A percentile compares a stretch with the other conserved stretches of the same genome.
Evolutionary conservation across 2,329 filamentous ascomycete species (phyloP).

Genomic region (Phyllosticta citribraziliensis): DNA sequence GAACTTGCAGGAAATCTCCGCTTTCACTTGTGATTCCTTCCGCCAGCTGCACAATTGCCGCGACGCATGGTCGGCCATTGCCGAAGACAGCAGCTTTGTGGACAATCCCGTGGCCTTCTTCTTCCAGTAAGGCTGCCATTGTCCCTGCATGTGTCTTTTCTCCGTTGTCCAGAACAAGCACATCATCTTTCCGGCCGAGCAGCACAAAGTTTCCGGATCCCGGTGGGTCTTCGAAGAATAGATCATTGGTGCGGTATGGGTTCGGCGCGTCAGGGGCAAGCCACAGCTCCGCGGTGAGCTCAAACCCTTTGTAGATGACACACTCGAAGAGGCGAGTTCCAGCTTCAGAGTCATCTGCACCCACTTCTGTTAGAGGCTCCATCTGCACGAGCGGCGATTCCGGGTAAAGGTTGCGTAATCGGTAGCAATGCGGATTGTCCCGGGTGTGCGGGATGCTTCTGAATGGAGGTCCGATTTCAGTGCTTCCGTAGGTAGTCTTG

Average conservation of each 20-base stretch:
- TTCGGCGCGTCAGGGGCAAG: conserved; percentile 14
- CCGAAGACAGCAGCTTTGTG: conserved; percentile 9
- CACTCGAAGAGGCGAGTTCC: conserved; percentile 22
- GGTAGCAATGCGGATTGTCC: conserved; percentile 19
- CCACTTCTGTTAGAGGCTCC: conserved; percentile 14
- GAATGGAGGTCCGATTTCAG: conserved; percentile 24
- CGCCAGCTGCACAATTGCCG: conserved; percentile 19
- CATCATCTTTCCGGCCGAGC: conserved; percentile 23
- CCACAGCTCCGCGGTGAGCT: conserved; percentile 25
- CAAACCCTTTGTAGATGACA: conserved; percentile 22
- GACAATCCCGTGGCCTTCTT: conserved; percentile 15
- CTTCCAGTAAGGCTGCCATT: conserved; percentile 19
- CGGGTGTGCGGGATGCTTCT: conserved; percentile 20
- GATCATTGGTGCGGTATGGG: conserved; percentile 22
- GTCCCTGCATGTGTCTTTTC: conserved; percentile 24
- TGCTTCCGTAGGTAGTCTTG: conserved; percentile 25
- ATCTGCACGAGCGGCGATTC: conserved; percentile 14
- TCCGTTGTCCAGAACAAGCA: conserved; percentile 23
- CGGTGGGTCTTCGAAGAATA: conserved; percentile 22
- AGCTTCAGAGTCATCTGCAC: background rate
- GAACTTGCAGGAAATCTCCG: background rate
- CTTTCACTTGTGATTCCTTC: background rate
- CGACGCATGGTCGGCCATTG: conserved; percentile 15
- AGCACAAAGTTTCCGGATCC: conserved; percentile 21
- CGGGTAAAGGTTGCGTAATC: conserved; percentile 14